Conservation (phyloP, 805 yeast species). For the Ogataea minuta region DNA sequence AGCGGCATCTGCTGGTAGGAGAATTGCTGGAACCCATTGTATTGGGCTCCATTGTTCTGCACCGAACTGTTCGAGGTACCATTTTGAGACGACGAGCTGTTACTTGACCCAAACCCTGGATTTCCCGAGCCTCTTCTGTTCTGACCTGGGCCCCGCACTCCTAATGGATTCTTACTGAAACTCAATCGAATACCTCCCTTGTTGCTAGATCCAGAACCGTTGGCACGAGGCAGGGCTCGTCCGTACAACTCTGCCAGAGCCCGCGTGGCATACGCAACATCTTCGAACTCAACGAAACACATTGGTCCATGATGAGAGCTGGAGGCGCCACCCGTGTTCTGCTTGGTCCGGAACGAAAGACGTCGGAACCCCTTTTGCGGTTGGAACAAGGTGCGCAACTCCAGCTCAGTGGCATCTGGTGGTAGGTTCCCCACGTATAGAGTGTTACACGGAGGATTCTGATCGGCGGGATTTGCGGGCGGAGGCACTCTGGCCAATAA, state of each 20-base stretch:
- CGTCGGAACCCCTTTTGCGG: conserved; percentile 92
- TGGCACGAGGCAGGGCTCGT: conserved; percentile 79
- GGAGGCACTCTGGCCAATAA: conserved; percentile 79
- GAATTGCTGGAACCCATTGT: conserved; percentile 20
- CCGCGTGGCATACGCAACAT: conserved; percentile 87
- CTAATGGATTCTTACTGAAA: conserved; percentile 94
- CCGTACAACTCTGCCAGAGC: conserved; percentile 95
- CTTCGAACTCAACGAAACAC: conserved; percentile 99
- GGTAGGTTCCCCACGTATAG: conserved; percentile 96
- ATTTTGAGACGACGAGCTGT: conserved; percentile 11
- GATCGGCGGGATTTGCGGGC: conserved; percentile 98
- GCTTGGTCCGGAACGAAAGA: conserved; percentile 83
- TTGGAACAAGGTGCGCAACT: conserved; percentile 80
- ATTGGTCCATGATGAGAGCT: conserved; percentile 83
- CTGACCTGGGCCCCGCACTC: conserved; percentile 72
- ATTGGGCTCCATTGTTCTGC: conserved; percentile 7
- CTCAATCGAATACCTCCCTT: conserved; percentile 95
- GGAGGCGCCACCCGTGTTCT: conserved; percentile 26
- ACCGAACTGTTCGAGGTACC: conserved; percentile 11
- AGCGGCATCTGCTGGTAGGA: conserved; percentile 25
- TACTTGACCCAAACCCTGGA: conserved; percentile 17
- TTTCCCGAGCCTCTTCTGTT: conserved; percentile 29
- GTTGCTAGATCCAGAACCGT: conserved; percentile 37
- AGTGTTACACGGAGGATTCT: conserved; percentile 98
- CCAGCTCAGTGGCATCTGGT: conserved; percentile 94